Evolutionary conservation across 768 basidiomycete genomes (phyloP).

Genomic region (Lactarius evosmus): DNA sequence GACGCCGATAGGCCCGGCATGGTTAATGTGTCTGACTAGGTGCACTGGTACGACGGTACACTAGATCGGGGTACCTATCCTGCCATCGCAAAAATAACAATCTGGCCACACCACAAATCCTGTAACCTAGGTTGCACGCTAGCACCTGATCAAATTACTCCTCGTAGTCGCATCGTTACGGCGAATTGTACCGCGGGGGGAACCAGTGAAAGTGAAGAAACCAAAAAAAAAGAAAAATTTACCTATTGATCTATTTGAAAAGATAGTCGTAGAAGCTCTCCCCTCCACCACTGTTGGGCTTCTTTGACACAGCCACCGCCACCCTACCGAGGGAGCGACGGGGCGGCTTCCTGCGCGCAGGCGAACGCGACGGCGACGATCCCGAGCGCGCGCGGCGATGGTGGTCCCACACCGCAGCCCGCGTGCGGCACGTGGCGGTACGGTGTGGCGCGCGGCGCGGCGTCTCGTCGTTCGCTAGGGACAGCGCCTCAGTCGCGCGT

Average conservation of each 20-base stretch:
- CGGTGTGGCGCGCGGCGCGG: slow-evolving; percentile 28
- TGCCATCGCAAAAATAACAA: background rate
- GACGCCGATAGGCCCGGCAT: too few relatives aligned
- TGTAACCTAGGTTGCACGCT: background rate
- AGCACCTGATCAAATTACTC: background rate
- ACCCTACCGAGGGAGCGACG: slow-evolving; percentile 27
- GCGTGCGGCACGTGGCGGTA: slow-evolving; percentile 33
- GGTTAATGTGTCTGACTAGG: too few relatives aligned
- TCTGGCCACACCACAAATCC: background rate
- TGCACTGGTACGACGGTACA: too few relatives aligned
- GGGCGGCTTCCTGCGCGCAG: slow-evolving; percentile 39
- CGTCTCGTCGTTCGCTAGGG: slow-evolving; percentile 35
- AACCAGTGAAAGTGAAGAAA: background rate
- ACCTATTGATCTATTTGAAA: slow-evolving; percentile 9
- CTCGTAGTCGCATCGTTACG: background rate
- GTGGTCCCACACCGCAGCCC: slow-evolving; percentile 29
- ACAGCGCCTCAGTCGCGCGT: slow-evolving; percentile 32
- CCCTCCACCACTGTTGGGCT: background rate
- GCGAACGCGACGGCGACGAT: slow-evolving; percentile 57
- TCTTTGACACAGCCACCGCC: background rate
- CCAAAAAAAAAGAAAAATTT: background rate
- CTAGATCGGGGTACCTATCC: background rate
- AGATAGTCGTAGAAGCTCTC: slow-evolving; percentile 26
- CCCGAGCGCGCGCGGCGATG: slow-evolving; percentile 37
- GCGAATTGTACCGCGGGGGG: background rate